Evolutionary conservation across 1,284 basidiomycete species (phyloP), one percentile per base, ranked within the genome.

Genomic region (Puccinia hordei): DNA sequence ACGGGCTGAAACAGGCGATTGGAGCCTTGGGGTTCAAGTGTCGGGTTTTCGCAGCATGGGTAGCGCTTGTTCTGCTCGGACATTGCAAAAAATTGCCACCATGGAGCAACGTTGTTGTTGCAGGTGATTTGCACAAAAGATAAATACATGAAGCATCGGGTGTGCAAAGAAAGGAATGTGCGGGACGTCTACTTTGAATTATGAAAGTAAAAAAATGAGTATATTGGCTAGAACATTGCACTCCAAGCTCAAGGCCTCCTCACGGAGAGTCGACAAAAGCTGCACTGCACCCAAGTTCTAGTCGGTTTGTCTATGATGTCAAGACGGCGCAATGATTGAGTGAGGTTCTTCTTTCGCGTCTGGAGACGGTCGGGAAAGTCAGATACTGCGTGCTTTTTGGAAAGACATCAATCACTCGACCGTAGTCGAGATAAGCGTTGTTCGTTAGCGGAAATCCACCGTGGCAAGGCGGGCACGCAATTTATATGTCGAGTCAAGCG

Each of bases 191-290:
- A n/a, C n/a, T n/a, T n/a, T n/a, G n/a, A n/a, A n/a, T n/a, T n/a
- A n/a, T n/a, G n/a, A n/a, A n/a, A n/a, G n/a, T n/a, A n/a, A n/a
- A n/a, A n/a, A n/a, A n/a, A 41, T 41, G n/a, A 55, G 53, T 17
- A 66, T 79, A 44, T 79, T 33, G 57, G 44, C 55, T 71, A 35
- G 68, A 72, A 79, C 77, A 79, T 79, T 79, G 77, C 77, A 79
- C 68, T 71, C 77, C 77, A 49, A 79, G 77, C 77, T 79, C 77
- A n/a, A 79, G 77, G 77, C 68, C 77, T 53, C 77, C 77, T 79
- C 77, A 79, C 77, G 77, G 71, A 79, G 77, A 79, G 77, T 79
- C 68, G 55, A 79, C 77, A 33, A 72, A 71, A 79, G 77, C 77
- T 44, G 77, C 68, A 71, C 51, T 79, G 77, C 77, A 79, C 77